Evolutionary conservation across 768 basidiomycete genomes (phyloP), one percentile per base, ranked within the genome.

Genomic region (Amanita thiersii): DNA sequence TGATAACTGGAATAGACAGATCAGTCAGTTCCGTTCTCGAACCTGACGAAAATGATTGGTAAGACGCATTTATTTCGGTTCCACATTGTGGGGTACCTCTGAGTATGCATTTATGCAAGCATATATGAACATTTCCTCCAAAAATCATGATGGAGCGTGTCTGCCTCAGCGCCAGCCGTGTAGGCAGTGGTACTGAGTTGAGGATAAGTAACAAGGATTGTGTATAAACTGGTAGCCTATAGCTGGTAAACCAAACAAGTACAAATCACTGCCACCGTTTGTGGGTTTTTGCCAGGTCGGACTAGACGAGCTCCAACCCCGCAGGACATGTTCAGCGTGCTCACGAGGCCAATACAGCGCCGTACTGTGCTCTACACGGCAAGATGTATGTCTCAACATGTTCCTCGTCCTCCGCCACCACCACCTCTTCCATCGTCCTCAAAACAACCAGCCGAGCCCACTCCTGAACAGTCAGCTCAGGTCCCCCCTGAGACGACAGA

Each of bases 361-460:
- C 59, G 61, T 32, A 52, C 60, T 20, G 38, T 62, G 32, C 49
- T 48, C 37, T 55, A 56, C n/a, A 51, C 62, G 9, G 52, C 58
- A 46, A 56, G 66, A 56, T 66, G 56, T 40, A 52, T 62, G 47
- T 61, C 66, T 12, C 55, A 64, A 50, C 56, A 53, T 17, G 47
- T 55, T 12, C 52, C 56, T 3, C 33, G 39, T 23, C 44, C 54
- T 7, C 45, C 55, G 12, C 37, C 57, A 48, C 44, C 52, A 26
- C 43, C 49, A 38, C 40, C 60, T 11, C 40, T 45, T 40, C 29
- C 56, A 17, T 44, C 43, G 21, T 30, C 43, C 5, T 10, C 4
- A 14, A 24, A 35, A 28, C 41, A 43, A 8, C 15, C 19, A 5
- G 19, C 34, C 6, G 36, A 37, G 10, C 26, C 21, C 11, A 24